Evolutionary conservation across 768 basidiomycete species (phyloP), one percentile per base, ranked within the genome.

Genomic region (Tulasnella sp.): DNA sequence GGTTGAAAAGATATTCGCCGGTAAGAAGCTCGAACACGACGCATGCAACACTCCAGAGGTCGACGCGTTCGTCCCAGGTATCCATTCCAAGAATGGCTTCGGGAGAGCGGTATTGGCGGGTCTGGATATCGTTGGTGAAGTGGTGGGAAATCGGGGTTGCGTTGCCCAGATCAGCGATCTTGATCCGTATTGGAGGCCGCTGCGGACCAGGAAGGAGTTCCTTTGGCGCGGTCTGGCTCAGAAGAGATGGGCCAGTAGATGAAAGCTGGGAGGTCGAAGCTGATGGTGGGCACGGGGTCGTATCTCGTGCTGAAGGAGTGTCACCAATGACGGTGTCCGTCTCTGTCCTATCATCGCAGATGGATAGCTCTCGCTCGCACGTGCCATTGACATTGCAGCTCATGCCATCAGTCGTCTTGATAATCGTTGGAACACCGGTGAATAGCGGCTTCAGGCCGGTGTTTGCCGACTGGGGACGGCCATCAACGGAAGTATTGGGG

Each of bases 71-170:
- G 82, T 92, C 94, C 96, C 96, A 98, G 83, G 95, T 94, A 48
- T 90, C 90, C 78, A 92, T 91, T 24, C 96, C 96, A 24, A 97
- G 87, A 83, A 98, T 96, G 78, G 95, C 96, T 86, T 98, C 96
- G n/a, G 96, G 96, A 40, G 94, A 91, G 81, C 96, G 93, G 85
- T 98, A 98, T 85, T 97, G 96, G 64, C 96, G 91, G n/a, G 96
- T 98, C 87, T 97, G 96, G 82, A 97, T 97, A 84, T 96, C 96
- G 84, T 97, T 96, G 12, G 96, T 97, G 85, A 91, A 98, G 85
- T 97, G 96, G 83, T 92, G 92, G 83, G 88, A 92, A n/a, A 94
- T 92, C 22, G 95, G 96, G 48, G 96, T 96, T 37, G 96, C 96
- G 85, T 98, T 98, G 37, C 96, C 96, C 69, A 98, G 87, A 87